A percentile compares a stretch with the other conserved stretches of the same genome.
Conservation (phyloP, 768 basidiomycete genomes). For the Leucocoprinus leucothites region DNA sequence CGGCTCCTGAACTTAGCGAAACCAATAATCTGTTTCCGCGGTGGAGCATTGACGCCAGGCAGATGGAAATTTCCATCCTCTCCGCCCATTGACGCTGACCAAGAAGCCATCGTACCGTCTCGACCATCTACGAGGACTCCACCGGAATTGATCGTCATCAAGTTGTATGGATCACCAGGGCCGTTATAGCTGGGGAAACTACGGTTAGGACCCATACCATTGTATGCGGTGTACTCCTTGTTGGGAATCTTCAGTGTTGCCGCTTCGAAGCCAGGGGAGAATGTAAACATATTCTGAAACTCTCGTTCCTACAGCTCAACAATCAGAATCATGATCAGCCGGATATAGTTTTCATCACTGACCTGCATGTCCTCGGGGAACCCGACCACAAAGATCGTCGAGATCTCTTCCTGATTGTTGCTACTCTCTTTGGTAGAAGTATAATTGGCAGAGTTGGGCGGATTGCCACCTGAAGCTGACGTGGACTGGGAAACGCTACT, state of each 20-base stretch:
- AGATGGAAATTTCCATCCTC: conserved; percentile 27
- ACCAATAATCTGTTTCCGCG: conserved; percentile 95
- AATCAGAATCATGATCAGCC: conserved; percentile 17
- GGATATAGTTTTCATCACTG: conserved; percentile 22
- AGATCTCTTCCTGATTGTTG: conserved; percentile 77
- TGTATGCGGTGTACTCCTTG: conserved; percentile 79
- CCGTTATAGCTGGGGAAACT: conserved; percentile 39
- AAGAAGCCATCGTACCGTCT: conserved; percentile 69
- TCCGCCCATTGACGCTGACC: conserved; percentile 45
- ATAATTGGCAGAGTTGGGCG: conserved; percentile 24
- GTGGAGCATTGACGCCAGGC: conserved; percentile 39
- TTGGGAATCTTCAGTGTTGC: conserved; percentile 97
- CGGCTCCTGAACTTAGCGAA: conserved; percentile 94
- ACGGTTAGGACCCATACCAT: conserved; percentile 13
- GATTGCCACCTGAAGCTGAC: conserved; percentile 21
- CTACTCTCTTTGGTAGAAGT: conserved; percentile 23
- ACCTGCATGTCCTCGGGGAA: conserved; percentile 99
- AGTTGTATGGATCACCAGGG: conserved; percentile 78
- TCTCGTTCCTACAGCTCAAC: conserved; percentile 77
- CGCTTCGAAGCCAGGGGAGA: conserved; percentile 93
- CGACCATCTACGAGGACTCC: conserved; percentile 79
- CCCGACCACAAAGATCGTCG: conserved; percentile 96
- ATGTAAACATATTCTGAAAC: conserved; percentile 99
- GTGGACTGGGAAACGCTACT: conserved; percentile 24
- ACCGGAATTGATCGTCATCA: conserved; percentile 80